Evolutionary conservation across 441 rosid species (phyloP).

Genomic region (Kokia cookei): DNA sequence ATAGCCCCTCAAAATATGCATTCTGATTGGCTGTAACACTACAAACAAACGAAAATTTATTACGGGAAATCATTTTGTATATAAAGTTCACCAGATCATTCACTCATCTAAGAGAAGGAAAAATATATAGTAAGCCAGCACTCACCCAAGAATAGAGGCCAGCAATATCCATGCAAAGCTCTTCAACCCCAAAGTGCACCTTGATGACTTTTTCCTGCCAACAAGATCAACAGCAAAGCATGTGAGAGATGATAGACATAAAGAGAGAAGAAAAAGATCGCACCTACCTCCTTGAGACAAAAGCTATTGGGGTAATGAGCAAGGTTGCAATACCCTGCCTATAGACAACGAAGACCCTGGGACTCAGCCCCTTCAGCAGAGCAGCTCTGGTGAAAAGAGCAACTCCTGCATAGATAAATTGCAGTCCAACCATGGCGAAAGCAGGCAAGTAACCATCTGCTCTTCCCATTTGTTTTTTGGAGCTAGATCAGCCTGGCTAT

Average conservation of each 20-base stretch:
- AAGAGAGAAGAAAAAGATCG: background rate
- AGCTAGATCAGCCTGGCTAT: background rate
- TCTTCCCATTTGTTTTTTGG: conserved; percentile 16
- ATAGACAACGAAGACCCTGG: conserved; percentile 44
- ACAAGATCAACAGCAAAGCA: background rate
- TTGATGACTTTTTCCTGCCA: conserved; percentile 20
- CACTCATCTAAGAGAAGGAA: background rate
- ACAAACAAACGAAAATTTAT: background rate
- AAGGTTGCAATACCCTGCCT: conserved; percentile 47
- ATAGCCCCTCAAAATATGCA: conserved; percentile 39
- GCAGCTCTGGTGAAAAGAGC: conserved; percentile 40
- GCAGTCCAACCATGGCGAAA: conserved; percentile 41
- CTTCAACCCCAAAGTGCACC: conserved; percentile 25
- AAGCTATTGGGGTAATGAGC: conserved; percentile 37
- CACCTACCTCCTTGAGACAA: conserved; percentile 18
- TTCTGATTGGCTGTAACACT: conserved; percentile 50
- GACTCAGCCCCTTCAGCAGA: conserved; percentile 39
- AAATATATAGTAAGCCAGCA: too few relatives aligned
- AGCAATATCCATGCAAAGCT: conserved; percentile 40
- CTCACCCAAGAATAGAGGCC: conserved; percentile 50
- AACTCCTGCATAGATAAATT: conserved; percentile 33
- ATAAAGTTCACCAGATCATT: background rate
- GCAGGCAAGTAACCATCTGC: conserved; percentile 27
- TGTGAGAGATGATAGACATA: background rate
- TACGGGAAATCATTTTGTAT: background rate